Evolutionary conservation across 441 rosid genomes (phyloP).

Genomic region (Euphorbia celastroides): DNA sequence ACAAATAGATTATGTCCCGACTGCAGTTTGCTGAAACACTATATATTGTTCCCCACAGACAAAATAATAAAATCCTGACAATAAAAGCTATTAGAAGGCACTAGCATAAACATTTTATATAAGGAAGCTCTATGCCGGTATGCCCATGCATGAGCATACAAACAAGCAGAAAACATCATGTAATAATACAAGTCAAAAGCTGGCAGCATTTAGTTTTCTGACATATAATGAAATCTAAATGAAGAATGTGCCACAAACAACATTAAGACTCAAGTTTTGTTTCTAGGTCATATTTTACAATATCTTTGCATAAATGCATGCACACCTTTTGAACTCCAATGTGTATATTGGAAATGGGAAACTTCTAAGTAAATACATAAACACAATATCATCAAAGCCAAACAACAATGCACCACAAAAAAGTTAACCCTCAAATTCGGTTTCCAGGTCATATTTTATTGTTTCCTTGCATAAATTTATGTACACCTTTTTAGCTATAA

Average conservation of each 20-base stretch:
- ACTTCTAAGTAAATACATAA: neutral
- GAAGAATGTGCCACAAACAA: neutral
- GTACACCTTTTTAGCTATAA: neutral
- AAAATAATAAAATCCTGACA: neutral
- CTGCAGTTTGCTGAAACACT: neutral
- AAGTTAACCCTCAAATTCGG: neutral
- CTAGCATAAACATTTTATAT: neutral
- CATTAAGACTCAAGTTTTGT: neutral
- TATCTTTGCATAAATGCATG: neutral
- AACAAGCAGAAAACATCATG: neutral
- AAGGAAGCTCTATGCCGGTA: neutral
- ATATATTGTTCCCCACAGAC: neutral
- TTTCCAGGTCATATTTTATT: neutral
- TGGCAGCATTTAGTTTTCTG: neutral
- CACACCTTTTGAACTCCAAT: neutral
- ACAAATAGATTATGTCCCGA: neutral
- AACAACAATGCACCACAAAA: too few relatives aligned
- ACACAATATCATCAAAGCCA: neutral
- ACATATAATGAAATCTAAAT: neutral
- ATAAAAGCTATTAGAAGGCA: neutral
- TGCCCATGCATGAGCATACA: neutral
- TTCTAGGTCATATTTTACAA: neutral
- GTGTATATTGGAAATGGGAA: neutral
- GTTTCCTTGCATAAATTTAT: neutral
- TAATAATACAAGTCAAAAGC: neutral